Conservation (phyloP, 2,329 filamentous ascomycete genomes). For the Biscogniauxia marginata region DNA sequence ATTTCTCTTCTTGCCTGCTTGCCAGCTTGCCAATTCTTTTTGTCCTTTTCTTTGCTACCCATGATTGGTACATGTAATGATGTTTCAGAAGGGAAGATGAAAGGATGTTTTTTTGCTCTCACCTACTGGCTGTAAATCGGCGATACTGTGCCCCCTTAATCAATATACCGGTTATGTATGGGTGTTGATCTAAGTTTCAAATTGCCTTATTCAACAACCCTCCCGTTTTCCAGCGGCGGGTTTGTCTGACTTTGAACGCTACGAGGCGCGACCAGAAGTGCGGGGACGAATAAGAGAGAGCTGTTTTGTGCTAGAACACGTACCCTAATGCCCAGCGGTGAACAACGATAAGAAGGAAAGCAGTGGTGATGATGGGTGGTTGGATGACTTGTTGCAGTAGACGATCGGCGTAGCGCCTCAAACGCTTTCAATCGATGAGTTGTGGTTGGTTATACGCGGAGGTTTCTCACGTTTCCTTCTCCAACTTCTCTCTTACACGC, state of each 20-base stretch:
- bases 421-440: not conserved
- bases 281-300: slow-evolving; percentile 14
- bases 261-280: slow-evolving; percentile 12
- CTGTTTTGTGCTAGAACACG: not conserved
- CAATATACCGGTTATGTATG: not conserved
- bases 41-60: not conserved
- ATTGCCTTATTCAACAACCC: not conserved
- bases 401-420: not conserved
- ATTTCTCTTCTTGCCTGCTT: not conserved
- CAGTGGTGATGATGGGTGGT: not conserved
- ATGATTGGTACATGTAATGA: not conserved
- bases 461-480: too few species aligned
- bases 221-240: too few species aligned
- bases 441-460: not conserved
- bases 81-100: not conserved
- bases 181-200: not conserved
- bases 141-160: not conserved
- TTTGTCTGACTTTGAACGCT: not conserved
- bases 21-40: not conserved
- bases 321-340: not conserved
- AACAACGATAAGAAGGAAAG: not conserved
- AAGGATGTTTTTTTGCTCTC: not conserved
- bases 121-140: not conserved
- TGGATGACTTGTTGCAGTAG: not conserved
- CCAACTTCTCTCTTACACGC: too few species aligned